These are phyloP conservation scores for Melampsora americana DNA, from an alignment of 1,284 basidiomycete genomes.

Conservation along the genomic window DNA sequence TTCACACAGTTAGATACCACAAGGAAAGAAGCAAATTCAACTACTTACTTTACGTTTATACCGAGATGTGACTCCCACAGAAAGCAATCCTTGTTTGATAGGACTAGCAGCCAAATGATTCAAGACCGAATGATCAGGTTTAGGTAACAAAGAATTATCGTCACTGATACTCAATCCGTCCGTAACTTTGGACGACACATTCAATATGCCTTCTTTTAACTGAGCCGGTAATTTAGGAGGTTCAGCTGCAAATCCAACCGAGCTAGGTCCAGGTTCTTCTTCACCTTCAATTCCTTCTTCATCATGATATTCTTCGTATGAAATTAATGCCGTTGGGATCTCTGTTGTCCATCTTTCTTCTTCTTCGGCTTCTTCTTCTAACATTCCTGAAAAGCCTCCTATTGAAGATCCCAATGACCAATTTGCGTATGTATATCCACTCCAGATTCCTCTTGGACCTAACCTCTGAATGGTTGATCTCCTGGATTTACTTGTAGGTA, in stretches of 20 bases:
- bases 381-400: background rate
- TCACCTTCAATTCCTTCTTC: constrained; percentile 52
- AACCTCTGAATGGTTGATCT: constrained; percentile 48
- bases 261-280: constrained; percentile 16
- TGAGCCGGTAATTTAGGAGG: constrained; percentile 36
- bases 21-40: constrained; percentile 44
- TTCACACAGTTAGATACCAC: background rate
- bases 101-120: constrained; percentile 95
- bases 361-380: constrained; percentile 53
- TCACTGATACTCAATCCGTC: constrained; percentile 61
- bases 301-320: constrained; percentile 80
- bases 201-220: constrained; percentile 44
- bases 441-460: constrained; percentile 48
- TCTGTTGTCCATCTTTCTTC: constrained; percentile 66
- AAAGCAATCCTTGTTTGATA: constrained; percentile 87
- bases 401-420: constrained; percentile 8
- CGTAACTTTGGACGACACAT: constrained; percentile 45
- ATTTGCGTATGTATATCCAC: constrained; percentile 34
- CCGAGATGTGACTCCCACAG: constrained; percentile 86
- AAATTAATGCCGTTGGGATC: constrained; percentile 69
- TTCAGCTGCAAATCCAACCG: constrained; percentile 36
- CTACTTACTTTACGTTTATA: constrained; percentile 80
- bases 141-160: constrained; percentile 86
- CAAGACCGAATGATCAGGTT: constrained; percentile 89
- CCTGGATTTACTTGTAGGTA: constrained; percentile 68